Evolutionary conservation across 2,329 filamentous ascomycete species (phyloP).

Genomic region (Fusarium sp.): DNA sequence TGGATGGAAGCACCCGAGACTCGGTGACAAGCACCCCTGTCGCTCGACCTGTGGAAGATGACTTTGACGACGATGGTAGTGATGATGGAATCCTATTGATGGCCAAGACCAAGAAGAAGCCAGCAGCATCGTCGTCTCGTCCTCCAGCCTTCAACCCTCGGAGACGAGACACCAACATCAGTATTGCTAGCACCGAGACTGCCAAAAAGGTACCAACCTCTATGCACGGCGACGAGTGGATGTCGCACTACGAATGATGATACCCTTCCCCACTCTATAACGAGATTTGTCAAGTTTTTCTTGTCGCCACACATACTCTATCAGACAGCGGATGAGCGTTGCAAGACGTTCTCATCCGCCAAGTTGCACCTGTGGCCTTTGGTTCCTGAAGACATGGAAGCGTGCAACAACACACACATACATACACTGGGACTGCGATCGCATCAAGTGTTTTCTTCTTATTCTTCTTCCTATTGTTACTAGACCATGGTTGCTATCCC

Average conservation of each 20-base stretch:
- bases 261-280: constrained; percentile 37
- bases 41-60: constrained; percentile 51
- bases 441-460: constrained; percentile 35
- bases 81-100: constrained; percentile 68
- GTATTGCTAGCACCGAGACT: constrained; percentile 72
- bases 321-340: constrained; percentile 34
- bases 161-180: constrained; percentile 71
- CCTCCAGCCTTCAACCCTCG: constrained; percentile 53
- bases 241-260: constrained; percentile 44
- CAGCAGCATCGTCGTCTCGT: constrained; percentile 35
- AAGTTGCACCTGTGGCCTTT: constrained; percentile 30
- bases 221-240: constrained; percentile 51
- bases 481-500: constrained; percentile 38
- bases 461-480: constrained; percentile 25
- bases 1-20: constrained; percentile 38
- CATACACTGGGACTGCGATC: constrained; percentile 17
- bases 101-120: constrained; percentile 64
- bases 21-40: constrained; percentile 45
- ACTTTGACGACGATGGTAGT: constrained; percentile 63
- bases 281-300: constrained; percentile 30
- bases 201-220: constrained; percentile 65
- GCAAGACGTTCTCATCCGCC: constrained; percentile 18
- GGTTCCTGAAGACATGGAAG: constrained; percentile 35
- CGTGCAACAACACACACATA: constrained; percentile 16
- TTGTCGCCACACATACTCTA: constrained; percentile 32